Conservation (phyloP, 2,329 filamentous ascomycete species). For the Amesomyces nigricolor region DNA sequence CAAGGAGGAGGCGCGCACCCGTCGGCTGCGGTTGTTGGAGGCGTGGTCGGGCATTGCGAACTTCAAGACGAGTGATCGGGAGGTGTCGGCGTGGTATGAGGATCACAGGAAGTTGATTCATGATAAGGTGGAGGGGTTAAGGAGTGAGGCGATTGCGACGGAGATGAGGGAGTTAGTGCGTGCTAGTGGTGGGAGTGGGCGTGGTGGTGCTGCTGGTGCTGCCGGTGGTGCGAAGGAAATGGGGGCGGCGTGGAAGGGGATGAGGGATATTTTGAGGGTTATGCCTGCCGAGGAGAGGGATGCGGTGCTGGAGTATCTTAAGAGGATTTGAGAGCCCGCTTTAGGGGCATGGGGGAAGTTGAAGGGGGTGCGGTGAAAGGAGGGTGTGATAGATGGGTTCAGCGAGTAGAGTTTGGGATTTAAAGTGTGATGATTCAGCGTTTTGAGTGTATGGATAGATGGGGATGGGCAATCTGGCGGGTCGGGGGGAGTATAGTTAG, state of each 20-base stretch:
- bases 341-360: background rate
- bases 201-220: slow-evolving; percentile 49
- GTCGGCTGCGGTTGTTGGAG: slow-evolving; percentile 68
- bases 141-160: slow-evolving; percentile 53
- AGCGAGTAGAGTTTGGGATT: background rate
- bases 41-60: slow-evolving; percentile 76
- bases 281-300: slow-evolving; percentile 87
- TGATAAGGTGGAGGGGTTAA: slow-evolving; percentile 78
- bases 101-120: slow-evolving; percentile 79
- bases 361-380: background rate
- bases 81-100: slow-evolving; percentile 93
- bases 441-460: background rate
- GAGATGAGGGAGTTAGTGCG: slow-evolving; percentile 71
- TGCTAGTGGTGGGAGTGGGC: slow-evolving; percentile 56
- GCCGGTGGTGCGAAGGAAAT: slow-evolving; percentile 33
- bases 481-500: no score
- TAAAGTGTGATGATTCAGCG: background rate
- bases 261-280: slow-evolving; percentile 78
- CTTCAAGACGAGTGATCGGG: slow-evolving; percentile 73
- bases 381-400: background rate
- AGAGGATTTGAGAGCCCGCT: slow-evolving; percentile 17
- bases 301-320: slow-evolving; percentile 60
- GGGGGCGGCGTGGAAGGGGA: slow-evolving; percentile 70
- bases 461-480: no score
- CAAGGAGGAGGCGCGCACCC: slow-evolving; percentile 50